phyloP scores from a whole-genome alignment of 163 green algal species.

The Dunaliella salina region DNA sequence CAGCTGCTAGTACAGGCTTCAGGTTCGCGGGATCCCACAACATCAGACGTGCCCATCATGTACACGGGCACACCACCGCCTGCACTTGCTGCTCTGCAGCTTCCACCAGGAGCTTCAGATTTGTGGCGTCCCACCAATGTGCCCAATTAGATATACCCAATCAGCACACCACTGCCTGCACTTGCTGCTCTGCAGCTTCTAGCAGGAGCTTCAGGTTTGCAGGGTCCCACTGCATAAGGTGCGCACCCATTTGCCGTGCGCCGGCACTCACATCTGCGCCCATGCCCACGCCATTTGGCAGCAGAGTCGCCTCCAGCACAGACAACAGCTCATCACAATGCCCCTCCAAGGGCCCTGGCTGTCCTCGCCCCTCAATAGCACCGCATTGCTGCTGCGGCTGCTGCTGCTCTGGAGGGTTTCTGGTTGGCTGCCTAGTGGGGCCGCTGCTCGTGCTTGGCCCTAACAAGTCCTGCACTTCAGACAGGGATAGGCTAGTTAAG shows the following conservation, averaged over 20 bases:
- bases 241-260: not conserved
- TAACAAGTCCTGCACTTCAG: constrained; percentile 24
- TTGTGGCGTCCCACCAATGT: constrained; percentile 18
- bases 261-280: not conserved
- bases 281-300: not conserved
- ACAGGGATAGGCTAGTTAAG: constrained; percentile 22
- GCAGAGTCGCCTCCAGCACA: constrained; percentile 21
- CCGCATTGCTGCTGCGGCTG: not conserved
- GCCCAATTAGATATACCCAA: too few relatives aligned
- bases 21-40: constrained; percentile 16
- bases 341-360: not conserved
- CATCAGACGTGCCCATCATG: not conserved
- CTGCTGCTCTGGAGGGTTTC: not conserved
- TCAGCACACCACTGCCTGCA: constrained; percentile 6
- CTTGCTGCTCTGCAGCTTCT: constrained; percentile 11
- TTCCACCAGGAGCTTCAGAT: constrained; percentile 17
- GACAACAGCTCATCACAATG: constrained; percentile 16
- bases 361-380: not conserved
- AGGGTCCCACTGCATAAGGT: constrained; percentile 13
- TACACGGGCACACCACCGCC: constrained; percentile 5
- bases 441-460: not conserved
- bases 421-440: not conserved
- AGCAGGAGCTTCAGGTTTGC: constrained; percentile 15
- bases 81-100: constrained; percentile 8
- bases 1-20: constrained; percentile 12